These are phyloP conservation scores for Ceratocystis variospora DNA, from an alignment of 2,329 filamentous ascomycete species.

Conservation along the genomic window DNA sequence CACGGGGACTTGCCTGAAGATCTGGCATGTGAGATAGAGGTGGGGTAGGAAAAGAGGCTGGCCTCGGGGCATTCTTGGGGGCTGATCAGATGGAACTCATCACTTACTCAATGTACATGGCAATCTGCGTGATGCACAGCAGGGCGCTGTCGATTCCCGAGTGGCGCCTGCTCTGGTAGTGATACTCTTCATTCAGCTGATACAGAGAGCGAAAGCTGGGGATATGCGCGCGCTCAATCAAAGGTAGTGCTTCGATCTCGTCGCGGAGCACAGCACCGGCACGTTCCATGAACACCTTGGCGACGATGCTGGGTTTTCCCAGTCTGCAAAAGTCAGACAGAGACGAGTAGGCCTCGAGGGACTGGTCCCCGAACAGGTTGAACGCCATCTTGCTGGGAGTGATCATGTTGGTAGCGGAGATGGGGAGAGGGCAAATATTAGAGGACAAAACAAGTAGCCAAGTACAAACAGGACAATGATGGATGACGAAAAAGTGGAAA, in stretches of 20 bases:
- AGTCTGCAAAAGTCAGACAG: slow-evolving; percentile 41
- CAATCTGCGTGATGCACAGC: slow-evolving; percentile 50
- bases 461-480: not conserved
- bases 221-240: slow-evolving; percentile 42
- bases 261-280: slow-evolving; percentile 43
- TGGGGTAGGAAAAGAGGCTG: not conserved
- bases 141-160: slow-evolving; percentile 51
- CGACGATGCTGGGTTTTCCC: slow-evolving; percentile 36
- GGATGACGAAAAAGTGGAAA: not conserved
- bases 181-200: slow-evolving; percentile 52
- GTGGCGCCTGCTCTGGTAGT: slow-evolving; percentile 41
- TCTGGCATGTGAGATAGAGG: not conserved
- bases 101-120: slow-evolving; percentile 54
- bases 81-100: not conserved
- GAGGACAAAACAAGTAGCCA: not conserved
- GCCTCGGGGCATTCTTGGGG: too few relatives aligned
- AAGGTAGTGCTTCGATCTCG: slow-evolving; percentile 45
- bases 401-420: slow-evolving; percentile 13
- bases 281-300: slow-evolving; percentile 48
- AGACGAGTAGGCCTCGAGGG: slow-evolving; percentile 50
- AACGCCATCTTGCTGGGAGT: slow-evolving; percentile 32
- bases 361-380: slow-evolving; percentile 60
- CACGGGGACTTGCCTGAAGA: not conserved
- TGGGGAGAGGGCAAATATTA: not conserved
- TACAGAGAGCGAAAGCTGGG: slow-evolving; percentile 49